Percentiles rank a stretch among this genome's conserved stretches.
phyloP scores from a whole-genome alignment of 257 asterid species.

The Mitragyna speciosa region DNA sequence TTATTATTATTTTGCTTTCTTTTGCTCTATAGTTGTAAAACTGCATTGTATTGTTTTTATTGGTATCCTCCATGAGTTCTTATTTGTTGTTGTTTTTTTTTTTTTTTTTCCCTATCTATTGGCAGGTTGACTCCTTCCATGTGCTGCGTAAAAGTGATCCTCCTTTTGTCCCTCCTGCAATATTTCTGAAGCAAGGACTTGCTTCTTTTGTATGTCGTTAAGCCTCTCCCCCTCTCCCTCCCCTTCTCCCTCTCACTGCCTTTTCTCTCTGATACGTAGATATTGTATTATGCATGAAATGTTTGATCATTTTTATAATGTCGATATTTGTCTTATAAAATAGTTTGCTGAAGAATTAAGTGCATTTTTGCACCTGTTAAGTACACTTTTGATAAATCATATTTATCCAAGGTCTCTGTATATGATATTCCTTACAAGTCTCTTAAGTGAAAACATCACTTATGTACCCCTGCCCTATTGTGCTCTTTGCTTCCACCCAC shows the following conservation, averaged over 20 bases:
- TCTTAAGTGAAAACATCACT: too few species aligned
- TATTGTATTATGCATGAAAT: neutral
- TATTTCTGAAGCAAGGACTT: constrained; percentile 85
- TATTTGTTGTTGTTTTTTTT: constrained; percentile 1
- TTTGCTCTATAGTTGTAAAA: constrained; percentile 4
- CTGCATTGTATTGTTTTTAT: too few species aligned
- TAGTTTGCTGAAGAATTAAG: too few species aligned
- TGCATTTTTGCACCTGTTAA: neutral
- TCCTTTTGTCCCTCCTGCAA: constrained; percentile 81
- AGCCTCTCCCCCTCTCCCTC: constrained; percentile 17
- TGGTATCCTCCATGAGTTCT: too few species aligned
- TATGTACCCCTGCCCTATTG: neutral
- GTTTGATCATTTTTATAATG: too few species aligned
- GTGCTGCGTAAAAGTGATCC: constrained; percentile 96
- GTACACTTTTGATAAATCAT: neutral
- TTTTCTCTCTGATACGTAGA: neutral
- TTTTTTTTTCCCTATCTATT: too few species aligned
- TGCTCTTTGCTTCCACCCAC: too few species aligned
- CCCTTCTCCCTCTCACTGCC: constrained; percentile 11
- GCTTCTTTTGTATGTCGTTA: constrained; percentile 66
- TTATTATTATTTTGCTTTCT: neutral
- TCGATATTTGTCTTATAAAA: too few species aligned
- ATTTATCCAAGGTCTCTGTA: neutral
- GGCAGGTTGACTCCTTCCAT: constrained; percentile 93
- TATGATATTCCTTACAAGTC: neutral